phyloP scores from a whole-genome alignment of 2,329 filamentous ascomycete species.

The Aspergillus arachidicola region DNA sequence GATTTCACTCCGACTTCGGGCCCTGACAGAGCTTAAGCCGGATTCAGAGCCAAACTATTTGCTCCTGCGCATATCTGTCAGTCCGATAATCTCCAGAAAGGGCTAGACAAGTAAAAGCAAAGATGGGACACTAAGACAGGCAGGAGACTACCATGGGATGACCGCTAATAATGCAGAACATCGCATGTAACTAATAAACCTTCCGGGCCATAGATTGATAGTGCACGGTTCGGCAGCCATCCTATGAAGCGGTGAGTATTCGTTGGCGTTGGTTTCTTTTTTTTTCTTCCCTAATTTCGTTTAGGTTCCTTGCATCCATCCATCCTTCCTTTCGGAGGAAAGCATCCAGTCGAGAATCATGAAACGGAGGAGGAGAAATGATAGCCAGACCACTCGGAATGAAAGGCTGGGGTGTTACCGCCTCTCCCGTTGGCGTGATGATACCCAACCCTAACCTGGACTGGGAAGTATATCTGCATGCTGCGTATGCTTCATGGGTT shows the following conservation, averaged over 20 bases:
- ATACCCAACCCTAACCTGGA: not conserved
- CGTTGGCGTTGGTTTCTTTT: not conserved
- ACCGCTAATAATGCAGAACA: slow-evolving; percentile 2
- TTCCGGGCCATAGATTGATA: slow-evolving; percentile 6
- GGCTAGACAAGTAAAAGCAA: not conserved
- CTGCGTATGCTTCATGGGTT: not conserved
- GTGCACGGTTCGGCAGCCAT: slow-evolving; percentile 4
- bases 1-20: slow-evolving; percentile 1
- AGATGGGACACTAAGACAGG: not conserved
- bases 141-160: not conserved
- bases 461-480: not conserved
- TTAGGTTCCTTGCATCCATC: too few species aligned
- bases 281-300: not conserved
- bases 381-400: not conserved
- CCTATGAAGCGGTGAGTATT: slow-evolving; percentile 9
- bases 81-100: not conserved
- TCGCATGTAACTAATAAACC: slow-evolving; percentile 5
- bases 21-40: not conserved
- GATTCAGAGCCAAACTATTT: not conserved
- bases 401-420: slow-evolving; percentile 7
- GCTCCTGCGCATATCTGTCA: not conserved
- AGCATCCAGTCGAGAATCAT: not conserved
- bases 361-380: not conserved
- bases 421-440: slow-evolving; percentile 5
- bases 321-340: not conserved